phyloP scores from a whole-genome alignment of 2,329 filamentous ascomycete species.

The Fusarium avenaceum region DNA sequence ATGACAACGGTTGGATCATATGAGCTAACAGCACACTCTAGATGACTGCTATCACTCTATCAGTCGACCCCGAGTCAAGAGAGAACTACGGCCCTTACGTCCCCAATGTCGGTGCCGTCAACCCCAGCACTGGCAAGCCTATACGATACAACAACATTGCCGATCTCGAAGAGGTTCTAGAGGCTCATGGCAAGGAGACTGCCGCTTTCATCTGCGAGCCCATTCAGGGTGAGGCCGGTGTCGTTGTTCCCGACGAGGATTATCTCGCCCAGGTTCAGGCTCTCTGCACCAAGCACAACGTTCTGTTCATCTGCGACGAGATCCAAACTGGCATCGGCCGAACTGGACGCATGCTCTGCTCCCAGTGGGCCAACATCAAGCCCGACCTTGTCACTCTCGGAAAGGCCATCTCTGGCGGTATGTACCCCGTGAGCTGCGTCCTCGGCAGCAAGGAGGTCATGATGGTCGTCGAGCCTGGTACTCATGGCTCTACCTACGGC shows the following conservation, averaged over 20 bases:
- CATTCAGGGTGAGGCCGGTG: slow-evolving; percentile 88
- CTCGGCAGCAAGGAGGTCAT: slow-evolving; percentile 91
- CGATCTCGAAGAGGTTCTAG: slow-evolving; percentile 41
- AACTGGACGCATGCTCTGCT: slow-evolving; percentile 93
- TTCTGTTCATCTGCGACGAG: slow-evolving; percentile 96
- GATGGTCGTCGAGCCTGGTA: slow-evolving; percentile 95
- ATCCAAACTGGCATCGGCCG: slow-evolving; percentile 98
- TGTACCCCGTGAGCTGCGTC: slow-evolving; percentile 98
- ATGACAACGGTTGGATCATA: neutral
- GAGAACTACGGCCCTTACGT: slow-evolving; percentile 98
- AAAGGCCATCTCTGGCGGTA: slow-evolving; percentile 97
- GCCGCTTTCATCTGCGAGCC: slow-evolving; percentile 43
- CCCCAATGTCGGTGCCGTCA: slow-evolving; percentile 82
- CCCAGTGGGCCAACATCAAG: slow-evolving; percentile 94
- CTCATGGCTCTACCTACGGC: slow-evolving; percentile 98
- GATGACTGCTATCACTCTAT: slow-evolving; percentile 96
- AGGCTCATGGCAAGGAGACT: slow-evolving; percentile 39
- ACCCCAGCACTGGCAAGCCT: slow-evolving; percentile 38
- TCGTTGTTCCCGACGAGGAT: slow-evolving; percentile 85
- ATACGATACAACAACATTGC: slow-evolving; percentile 43
- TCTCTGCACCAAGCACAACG: slow-evolving; percentile 95
- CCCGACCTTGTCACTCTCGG: slow-evolving; percentile 94
- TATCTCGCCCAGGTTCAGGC: slow-evolving; percentile 85
- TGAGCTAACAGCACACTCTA: slow-evolving; percentile 52
- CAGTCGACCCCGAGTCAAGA: slow-evolving; percentile 92